Evolutionary conservation across 1,139 yeast species (phyloP).

Genomic region (Geotrichum cucujoidarum): DNA sequence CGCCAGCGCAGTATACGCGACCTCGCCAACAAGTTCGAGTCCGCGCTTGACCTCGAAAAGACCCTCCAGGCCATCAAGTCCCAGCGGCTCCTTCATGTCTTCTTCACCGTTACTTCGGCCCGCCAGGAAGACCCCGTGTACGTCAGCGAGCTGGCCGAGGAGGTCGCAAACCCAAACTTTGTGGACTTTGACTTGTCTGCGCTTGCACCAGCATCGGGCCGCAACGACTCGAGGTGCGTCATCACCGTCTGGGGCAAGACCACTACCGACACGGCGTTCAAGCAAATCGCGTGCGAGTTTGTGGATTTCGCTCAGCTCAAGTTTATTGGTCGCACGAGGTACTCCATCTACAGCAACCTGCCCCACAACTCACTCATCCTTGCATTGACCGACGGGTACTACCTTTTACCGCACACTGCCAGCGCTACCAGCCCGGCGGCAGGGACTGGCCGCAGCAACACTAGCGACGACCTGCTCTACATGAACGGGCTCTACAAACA

Average conservation of each 20-base stretch:
- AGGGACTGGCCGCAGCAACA: not conserved
- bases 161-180: slow-evolving; percentile 17
- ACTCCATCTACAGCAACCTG: slow-evolving; percentile 22
- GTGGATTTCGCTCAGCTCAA: slow-evolving; percentile 23
- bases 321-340: slow-evolving; percentile 28
- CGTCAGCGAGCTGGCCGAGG: slow-evolving; percentile 14
- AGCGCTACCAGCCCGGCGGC: slow-evolving; percentile 13
- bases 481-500: slow-evolving; percentile 1
- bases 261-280: not conserved
- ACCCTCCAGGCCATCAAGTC: slow-evolving; percentile 8
- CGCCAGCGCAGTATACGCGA: slow-evolving; percentile 15
- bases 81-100: slow-evolving; percentile 5
- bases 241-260: slow-evolving; percentile 19
- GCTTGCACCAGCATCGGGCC: not conserved
- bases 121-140: slow-evolving; percentile 16
- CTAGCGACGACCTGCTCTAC: slow-evolving; percentile 1
- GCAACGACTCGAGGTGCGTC: slow-evolving; percentile 7
- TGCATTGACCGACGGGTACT: slow-evolving; percentile 41
- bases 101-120: slow-evolving; percentile 15
- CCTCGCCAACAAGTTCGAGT: slow-evolving; percentile 10
- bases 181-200: slow-evolving; percentile 10
- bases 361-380: slow-evolving; percentile 37
- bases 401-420: slow-evolving; percentile 25
- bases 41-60: slow-evolving; percentile 12
- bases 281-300: slow-evolving; percentile 9